Evolutionary conservation across 306 rosid genomes (phyloP).

Genomic region (Dryas octopetala): DNA sequence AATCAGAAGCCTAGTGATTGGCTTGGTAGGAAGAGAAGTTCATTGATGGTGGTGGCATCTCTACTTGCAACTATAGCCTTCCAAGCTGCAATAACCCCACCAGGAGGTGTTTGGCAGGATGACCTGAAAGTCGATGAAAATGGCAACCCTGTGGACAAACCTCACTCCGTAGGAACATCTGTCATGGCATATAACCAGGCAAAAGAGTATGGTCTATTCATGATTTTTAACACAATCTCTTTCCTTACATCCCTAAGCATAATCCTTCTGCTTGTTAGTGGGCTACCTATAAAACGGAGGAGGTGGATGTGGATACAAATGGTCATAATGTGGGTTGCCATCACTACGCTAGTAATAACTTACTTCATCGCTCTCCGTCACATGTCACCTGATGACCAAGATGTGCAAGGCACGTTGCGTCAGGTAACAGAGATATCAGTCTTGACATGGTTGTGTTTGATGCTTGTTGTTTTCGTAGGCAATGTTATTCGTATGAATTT

Average conservation of each 20-base stretch:
- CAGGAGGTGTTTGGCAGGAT: conserved; percentile 42
- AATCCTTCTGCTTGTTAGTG: conserved; percentile 31
- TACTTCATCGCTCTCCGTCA: conserved; percentile 28
- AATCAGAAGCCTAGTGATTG: conserved; percentile 15
- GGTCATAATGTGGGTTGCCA: conserved; percentile 34
- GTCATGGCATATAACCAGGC: conserved; percentile 14
- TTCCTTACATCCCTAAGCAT: conserved; percentile 33
- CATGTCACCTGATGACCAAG: conserved; percentile 14
- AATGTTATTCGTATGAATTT: conserved; percentile 31
- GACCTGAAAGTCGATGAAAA: conserved; percentile 3
- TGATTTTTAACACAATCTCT: conserved; percentile 28
- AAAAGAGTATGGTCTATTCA: conserved; percentile 18
- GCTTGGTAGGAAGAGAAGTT: conserved; percentile 30
- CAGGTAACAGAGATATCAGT: conserved; percentile 20
- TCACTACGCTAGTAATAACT: conserved; percentile 22
- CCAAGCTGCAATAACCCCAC: conserved; percentile 35
- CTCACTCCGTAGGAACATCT: conserved; percentile 28
- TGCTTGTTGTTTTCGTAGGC: conserved; percentile 26
- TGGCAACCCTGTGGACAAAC: conserved; percentile 1
- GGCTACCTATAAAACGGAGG: conserved; percentile 29
- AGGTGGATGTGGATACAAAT: conserved; percentile 38
- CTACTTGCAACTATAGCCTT: conserved; percentile 36
- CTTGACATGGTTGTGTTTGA: conserved; percentile 23
- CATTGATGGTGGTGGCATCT: conserved; percentile 35
- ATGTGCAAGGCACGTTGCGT: not conserved